Percentiles rank a stretch among this genome's conserved stretches.
Evolutionary conservation across 2,329 filamentous ascomycete genomes (phyloP).

Genomic region (Penicillium sp.): DNA sequence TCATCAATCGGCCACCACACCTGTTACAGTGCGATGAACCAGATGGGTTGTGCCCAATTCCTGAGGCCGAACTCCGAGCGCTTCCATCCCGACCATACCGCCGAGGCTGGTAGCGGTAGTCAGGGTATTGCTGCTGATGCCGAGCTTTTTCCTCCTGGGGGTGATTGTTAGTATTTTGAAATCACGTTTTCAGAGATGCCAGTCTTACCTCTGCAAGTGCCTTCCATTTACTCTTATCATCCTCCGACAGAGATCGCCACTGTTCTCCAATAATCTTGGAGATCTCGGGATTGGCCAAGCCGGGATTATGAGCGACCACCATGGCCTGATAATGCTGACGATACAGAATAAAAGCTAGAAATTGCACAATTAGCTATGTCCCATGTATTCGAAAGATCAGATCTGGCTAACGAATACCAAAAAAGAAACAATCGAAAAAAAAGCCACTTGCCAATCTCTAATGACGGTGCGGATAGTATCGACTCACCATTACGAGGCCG

Average conservation of each 20-base stretch:
- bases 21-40: conserved; percentile 42
- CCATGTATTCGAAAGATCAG: conserved; percentile 1
- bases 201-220: conserved; percentile 70
- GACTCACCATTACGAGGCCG: conserved; percentile 68
- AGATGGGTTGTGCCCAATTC: conserved; percentile 38
- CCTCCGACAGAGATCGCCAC: conserved; percentile 76
- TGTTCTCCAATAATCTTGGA: conserved; percentile 95
- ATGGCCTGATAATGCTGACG: conserved; percentile 86
- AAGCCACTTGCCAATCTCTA: conserved; percentile 23
- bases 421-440: conserved; percentile 25
- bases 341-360: conserved; percentile 90
- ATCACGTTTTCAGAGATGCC: neutral
- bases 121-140: conserved; percentile 86
- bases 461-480: conserved; percentile 19
- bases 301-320: conserved; percentile 80
- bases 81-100: conserved; percentile 59
- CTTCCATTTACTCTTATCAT: conserved; percentile 84
- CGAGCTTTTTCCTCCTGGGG: conserved; percentile 78
- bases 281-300: conserved; percentile 89
- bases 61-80: conserved; percentile 36
- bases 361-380: neutral
- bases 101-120: conserved; percentile 90
- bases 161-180: neutral
- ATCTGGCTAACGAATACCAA: neutral
- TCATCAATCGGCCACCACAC: conserved; percentile 52